Evolutionary conservation across 805 yeast genomes (phyloP), one percentile per base, ranked within the genome.

Genomic region (Kluyveromyces siamensis): DNA sequence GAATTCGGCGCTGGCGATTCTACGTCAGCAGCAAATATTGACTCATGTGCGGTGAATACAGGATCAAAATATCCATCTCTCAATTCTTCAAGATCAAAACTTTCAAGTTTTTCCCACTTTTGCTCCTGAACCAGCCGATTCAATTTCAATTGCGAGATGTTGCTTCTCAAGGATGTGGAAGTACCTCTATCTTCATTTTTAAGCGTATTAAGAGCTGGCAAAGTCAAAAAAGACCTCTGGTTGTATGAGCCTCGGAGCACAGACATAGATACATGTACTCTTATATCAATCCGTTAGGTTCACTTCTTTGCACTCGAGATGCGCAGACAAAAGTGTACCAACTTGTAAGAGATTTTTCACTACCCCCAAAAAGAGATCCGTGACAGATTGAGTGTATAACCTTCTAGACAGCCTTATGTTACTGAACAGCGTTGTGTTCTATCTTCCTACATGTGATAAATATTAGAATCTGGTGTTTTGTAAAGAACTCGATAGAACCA

Each of bases 31-130:
- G 46, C 25, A 27, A 27, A 38, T 4, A 37, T 53, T 37, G 66
- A 66, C 25, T 48, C 49, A 25, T 52, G 60, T 39, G 67, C 67
- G 7, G 66, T 59, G 50, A 65, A 75, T 1, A 67, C 61, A 1
- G 79, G 72, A 53, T 75, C 79, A 50, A 75, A 75, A 55, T 70
- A 75, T 9, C 78, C 78, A 45, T 72, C 72, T 54, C 80, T 63
- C 25, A 72, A 53, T 52, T 75, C 80, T 47, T 72, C 73, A n/a
- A 74, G 46, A 1, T 61, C 68, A 48, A 61, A 70, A 25, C 62
- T 61, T 6, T 66, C 67, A 35, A 72, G 52, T n/a, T 63, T 56
- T 18, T 68, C 66, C 49, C 69, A 56, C 5, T 57, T 52, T 8
- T 60, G 56, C 1, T 57, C 58, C 9, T 54, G 51, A 1, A 61